A percentile compares a stretch with the other conserved stretches of the same genome.
Conservation (phyloP, 139 green algal species). For the Chlamydomonas schloesseri region DNA sequence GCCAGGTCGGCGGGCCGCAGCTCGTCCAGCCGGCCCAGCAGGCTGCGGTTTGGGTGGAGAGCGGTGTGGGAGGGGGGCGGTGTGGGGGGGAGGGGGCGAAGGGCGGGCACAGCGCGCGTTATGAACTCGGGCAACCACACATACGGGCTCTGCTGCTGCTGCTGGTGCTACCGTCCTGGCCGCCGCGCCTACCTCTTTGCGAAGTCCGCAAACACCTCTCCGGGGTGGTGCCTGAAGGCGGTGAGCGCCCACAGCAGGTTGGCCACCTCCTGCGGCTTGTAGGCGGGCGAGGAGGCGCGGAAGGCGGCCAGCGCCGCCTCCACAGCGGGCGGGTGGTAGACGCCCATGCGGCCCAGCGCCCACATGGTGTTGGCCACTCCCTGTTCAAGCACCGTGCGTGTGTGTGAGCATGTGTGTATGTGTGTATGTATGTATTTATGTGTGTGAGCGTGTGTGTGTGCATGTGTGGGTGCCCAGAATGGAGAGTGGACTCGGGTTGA, state of each 20-base stretch:
- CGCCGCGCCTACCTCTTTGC: background rate
- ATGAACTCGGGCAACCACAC: no score
- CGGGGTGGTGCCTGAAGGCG: constrained; percentile 45
- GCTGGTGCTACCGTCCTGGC: no score
- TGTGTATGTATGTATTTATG: no score
- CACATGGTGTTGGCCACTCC: constrained; percentile 54
- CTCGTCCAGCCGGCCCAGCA: background rate
- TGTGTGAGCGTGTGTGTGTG: no score
- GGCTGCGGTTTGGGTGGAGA: constrained; percentile 6
- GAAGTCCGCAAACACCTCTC: constrained; percentile 14
- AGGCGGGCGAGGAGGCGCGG: background rate
- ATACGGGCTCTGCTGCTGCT: no score
- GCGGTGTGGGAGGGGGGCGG: no score
- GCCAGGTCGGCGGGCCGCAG: constrained; percentile 47
- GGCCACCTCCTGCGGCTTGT: constrained; percentile 51
- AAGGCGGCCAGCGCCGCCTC: constrained; percentile 20
- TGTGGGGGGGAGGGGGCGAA: background rate
- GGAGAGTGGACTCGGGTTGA: no score
- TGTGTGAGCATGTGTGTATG: no score
- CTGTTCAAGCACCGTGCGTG: constrained; percentile 4
- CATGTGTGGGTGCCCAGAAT: no score
- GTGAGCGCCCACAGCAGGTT: constrained; percentile 56
- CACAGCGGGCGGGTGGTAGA: constrained; percentile 26
- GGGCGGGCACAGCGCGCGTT: no score
- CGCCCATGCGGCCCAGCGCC: constrained; percentile 43